Evolutionary conservation across 176 grass and related monocot genomes (phyloP), one percentile per base, ranked within the genome.

Genomic region (Ensete ventricosum): DNA sequence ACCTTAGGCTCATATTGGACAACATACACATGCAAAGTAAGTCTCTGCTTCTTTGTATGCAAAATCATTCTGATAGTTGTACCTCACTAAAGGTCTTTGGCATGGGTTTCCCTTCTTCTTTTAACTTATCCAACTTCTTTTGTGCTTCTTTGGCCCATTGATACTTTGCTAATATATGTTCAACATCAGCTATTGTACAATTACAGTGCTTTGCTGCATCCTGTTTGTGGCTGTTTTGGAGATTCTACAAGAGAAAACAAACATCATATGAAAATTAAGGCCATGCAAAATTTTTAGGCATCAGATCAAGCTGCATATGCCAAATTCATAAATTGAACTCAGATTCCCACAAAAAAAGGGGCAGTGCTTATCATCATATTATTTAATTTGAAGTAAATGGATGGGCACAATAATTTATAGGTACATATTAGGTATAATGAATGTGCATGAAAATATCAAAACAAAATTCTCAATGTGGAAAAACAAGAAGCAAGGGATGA

Each of bases 101-200:
- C 53, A 92, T 19, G 21, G 93, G 89, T 74, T 92, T 96, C 26
- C 93, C 93, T 92, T 96, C 93, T 54, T 86, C 87, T 71, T 92
- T 87, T 57, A 98, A 83, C 77, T 87, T 91, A 25, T 71, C 76
- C 55, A 98, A 84, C 80, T 86, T 98, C 80, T 80, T 91, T 69
- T 98, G 90, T 8, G 95, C 95, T 23, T 93, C 86, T 79, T 91
- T 98, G 34, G 95, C 90, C 90, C 95, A 98, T 54, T 86, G 78
- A 26, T 91, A 98, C 83, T 98, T 98, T 21, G 86, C 88, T 54
- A 98, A 73, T 69, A 93, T 86, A 67, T 96, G 89, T 87, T 96
- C 93, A 62, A 96, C 95, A 2, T 98, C 95, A 20, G 88, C 76
- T 81, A 93, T 93, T 16, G 90, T 93, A 78, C 88, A 93, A 43